Conservation (phyloP, 2,329 filamentous ascomycete species). For the Madurella fahalii region DNA sequence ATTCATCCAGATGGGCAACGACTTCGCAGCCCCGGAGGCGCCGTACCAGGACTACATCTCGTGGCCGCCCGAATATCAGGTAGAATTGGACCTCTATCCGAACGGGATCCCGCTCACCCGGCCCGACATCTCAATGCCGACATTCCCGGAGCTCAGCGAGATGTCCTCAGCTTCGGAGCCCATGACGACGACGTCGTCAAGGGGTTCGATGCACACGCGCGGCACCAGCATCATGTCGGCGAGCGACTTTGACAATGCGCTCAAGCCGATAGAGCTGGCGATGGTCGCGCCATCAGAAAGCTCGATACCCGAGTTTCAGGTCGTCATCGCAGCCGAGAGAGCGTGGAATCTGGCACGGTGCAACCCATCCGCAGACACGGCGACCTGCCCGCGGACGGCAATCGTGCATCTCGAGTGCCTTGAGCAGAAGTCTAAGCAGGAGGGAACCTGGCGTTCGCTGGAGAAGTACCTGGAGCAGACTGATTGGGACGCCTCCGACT, state of each 20-base stretch:
- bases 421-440: constrained; percentile 46
- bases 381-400: constrained; percentile 45
- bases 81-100: constrained; percentile 42
- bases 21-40: constrained; percentile 35
- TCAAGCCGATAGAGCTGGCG: constrained; percentile 32
- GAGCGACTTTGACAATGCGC: constrained; percentile 33
- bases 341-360: constrained; percentile 51
- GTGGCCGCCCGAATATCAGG: constrained; percentile 40
- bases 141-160: constrained; percentile 40
- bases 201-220: constrained; percentile 43
- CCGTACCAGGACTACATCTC: constrained; percentile 42
- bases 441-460: constrained; percentile 43
- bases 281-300: constrained; percentile 28
- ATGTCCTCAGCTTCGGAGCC: constrained; percentile 41
- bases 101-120: constrained; percentile 32
- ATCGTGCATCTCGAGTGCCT: constrained; percentile 50
- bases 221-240: constrained; percentile 46
- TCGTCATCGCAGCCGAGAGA: constrained; percentile 44
- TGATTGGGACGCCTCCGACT: constrained; percentile 35
- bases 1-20: constrained; percentile 37
- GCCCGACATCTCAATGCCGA: constrained; percentile 34
- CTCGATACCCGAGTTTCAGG: constrained; percentile 43
- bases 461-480: constrained; percentile 39
- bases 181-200: constrained; percentile 38
- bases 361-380: constrained; percentile 43